Evolutionary conservation across 495 filamentous ascomycete genomes (phyloP).

Genomic region (Annulohypoxylon nitens): DNA sequence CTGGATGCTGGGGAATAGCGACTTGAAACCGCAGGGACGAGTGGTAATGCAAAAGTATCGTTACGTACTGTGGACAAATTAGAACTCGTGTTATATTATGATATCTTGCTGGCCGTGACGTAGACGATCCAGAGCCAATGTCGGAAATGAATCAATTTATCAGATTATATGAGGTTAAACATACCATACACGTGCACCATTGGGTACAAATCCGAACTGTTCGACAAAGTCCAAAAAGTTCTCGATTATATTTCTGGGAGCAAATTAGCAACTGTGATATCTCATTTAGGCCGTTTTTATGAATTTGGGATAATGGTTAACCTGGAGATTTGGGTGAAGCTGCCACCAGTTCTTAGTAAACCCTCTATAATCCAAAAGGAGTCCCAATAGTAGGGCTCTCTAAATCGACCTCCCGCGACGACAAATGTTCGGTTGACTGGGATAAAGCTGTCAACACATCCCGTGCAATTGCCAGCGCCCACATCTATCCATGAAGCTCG

Average conservation of each 20-base stretch:
- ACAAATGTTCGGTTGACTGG: conserved; percentile 66
- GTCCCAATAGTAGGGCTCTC: conserved; percentile 68
- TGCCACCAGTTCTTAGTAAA: conserved; percentile 62
- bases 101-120: not conserved
- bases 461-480: conserved; percentile 56
- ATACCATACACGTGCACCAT: conserved; percentile 60
- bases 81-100: not conserved
- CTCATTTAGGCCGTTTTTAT: not conserved
- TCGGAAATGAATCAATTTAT: not conserved
- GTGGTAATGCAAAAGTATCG: not conserved
- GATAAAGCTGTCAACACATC: conserved; percentile 64
- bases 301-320: conserved; percentile 6
- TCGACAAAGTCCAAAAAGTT: conserved; percentile 66
- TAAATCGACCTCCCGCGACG: conserved; percentile 64
- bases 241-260: conserved; percentile 61
- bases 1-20: not conserved
- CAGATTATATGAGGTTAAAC: not conserved
- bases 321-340: conserved; percentile 61
- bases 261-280: conserved; percentile 2
- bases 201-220: conserved; percentile 64
- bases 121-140: not conserved
- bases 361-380: conserved; percentile 67
- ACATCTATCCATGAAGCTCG: conserved; percentile 48
- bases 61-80: conserved; percentile 33
- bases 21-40: not conserved